Base-by-base conservation (phyloP, 2,329 filamentous ascomycete genomes). In the Cercospora beticola region DNA sequence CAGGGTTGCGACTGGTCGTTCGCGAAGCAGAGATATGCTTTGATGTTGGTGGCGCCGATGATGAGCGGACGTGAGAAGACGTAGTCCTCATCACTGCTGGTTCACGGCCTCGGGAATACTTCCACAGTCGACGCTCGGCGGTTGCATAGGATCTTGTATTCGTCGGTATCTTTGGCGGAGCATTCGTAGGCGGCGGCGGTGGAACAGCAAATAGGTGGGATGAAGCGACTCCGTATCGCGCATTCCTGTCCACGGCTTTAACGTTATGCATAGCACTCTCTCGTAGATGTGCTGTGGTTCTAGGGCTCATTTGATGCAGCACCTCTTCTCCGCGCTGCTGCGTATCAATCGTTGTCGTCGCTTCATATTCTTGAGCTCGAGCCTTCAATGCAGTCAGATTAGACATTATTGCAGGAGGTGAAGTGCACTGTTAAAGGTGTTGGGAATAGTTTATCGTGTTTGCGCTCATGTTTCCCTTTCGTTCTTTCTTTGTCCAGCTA, bases 161-260 rank as follows among this genome's bases (percentile, higher is more conserved):
- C 31, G 31, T 14, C 31, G 31, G 59, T 14, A 46, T 46, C 59
- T 46, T 36, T 23, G 59, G 66, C 5, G 62, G 62, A 31, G 56
- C 62, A 40, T n/a, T 49, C 23, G 30, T 58, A 16, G 66, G 66
- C 40, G 66, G 62, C 33, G 61, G 40, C 23, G 66, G 40, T 23
- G 66, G 66, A 60, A 54, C 49, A 16, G 30, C 62, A 4, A 60
- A 23, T 3, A 16, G 7, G 5, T 31, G 4, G 1, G 30, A 9
- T 33, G 62, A 21, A 26, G 21, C 46, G 21, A 52, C 5, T 23
- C 2, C 46, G 2, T 18, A 6, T 8, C 43, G 43, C 23, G 56
- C 33, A 36, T 67, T 69, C 14, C 56, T 61, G 14, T 56, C 36
- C 26, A 57, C 64, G 9, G 64, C 62, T 23, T 40, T 66, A 33